Percentiles rank a stretch among this genome's conserved stretches.
Evolutionary conservation across 164 flowering plant species (phyloP).

Genomic region (Liquidambar formosana): DNA sequence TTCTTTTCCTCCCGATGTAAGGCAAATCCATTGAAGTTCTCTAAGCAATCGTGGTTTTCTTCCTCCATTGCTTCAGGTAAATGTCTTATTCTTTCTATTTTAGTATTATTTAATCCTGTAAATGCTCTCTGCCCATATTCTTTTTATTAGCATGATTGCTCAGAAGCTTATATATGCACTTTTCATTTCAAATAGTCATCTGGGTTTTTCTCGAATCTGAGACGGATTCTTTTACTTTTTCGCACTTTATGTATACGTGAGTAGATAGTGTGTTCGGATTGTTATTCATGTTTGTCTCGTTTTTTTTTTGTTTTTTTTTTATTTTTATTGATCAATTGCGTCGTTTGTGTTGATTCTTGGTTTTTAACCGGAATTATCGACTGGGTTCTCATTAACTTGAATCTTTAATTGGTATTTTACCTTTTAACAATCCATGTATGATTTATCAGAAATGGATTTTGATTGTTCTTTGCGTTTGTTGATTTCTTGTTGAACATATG

Average conservation of each 20-base stretch:
- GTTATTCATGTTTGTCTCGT: neutral
- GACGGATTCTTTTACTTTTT: neutral
- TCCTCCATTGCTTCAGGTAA: conserved; percentile 20
- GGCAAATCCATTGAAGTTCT: conserved; percentile 11
- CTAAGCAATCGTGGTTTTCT: conserved; percentile 12
- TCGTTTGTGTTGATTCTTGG: neutral
- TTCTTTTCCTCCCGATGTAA: neutral
- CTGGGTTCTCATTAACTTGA: neutral
- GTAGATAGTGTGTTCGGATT: neutral
- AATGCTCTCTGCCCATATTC: neutral
- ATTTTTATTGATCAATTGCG: neutral
- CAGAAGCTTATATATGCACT: neutral
- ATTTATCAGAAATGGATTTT: neutral
- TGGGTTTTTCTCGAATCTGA: conserved; percentile 4
- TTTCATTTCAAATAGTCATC: conserved; percentile 3
- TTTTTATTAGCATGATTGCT: neutral
- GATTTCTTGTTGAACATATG: neutral
- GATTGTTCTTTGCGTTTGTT: neutral
- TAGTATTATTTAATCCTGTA: neutral
- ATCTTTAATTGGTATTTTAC: neutral
- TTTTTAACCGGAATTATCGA: neutral
- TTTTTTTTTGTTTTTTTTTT: neutral
- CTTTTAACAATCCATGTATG: neutral
- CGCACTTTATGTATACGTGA: neutral
- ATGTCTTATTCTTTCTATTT: neutral